Percentiles rank a stretch among this genome's conserved stretches.
phyloP scores from a whole-genome alignment of 2,329 filamentous ascomycete species.

The Podosphaera fusca region DNA sequence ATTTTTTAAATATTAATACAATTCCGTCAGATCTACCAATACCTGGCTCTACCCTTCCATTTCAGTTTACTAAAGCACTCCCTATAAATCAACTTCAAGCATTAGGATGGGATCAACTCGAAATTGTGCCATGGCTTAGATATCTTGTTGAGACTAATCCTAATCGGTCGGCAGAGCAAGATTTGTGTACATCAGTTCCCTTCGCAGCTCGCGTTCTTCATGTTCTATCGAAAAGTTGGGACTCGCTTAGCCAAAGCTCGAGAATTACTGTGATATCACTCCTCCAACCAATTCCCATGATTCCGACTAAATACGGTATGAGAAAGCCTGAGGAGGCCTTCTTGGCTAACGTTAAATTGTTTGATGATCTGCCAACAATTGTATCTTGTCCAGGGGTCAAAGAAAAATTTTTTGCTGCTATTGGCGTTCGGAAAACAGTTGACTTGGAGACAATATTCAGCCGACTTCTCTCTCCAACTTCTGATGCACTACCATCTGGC shows the following conservation, averaged over 20 bases:
- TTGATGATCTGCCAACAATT: constrained; percentile 76
- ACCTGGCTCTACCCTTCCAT: constrained; percentile 62
- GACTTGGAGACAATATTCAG: constrained; percentile 87
- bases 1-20: constrained; percentile 52
- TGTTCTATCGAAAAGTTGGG: constrained; percentile 77
- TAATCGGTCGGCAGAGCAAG: constrained; percentile 35
- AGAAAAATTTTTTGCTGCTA: constrained; percentile 61
- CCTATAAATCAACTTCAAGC: constrained; percentile 45
- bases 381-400: constrained; percentile 58
- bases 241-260: constrained; percentile 42
- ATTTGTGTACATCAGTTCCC: constrained; percentile 44
- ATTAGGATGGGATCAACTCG: constrained; percentile 68
- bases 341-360: constrained; percentile 80
- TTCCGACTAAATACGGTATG: constrained; percentile 86
- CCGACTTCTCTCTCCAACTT: constrained; percentile 44
- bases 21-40: constrained; percentile 66
- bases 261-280: constrained; percentile 42
- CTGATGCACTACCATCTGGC: constrained; percentile 24
- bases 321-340: constrained; percentile 66
- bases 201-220: constrained; percentile 60
- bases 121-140: constrained; percentile 64
- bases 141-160: constrained; percentile 50
- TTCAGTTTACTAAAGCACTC: constrained; percentile 56
- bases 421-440: constrained; percentile 87
- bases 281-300: constrained; percentile 45